phyloP scores from a whole-genome alignment of 2,329 filamentous ascomycete genomes.

The Allantophomopsis cytisporea region DNA sequence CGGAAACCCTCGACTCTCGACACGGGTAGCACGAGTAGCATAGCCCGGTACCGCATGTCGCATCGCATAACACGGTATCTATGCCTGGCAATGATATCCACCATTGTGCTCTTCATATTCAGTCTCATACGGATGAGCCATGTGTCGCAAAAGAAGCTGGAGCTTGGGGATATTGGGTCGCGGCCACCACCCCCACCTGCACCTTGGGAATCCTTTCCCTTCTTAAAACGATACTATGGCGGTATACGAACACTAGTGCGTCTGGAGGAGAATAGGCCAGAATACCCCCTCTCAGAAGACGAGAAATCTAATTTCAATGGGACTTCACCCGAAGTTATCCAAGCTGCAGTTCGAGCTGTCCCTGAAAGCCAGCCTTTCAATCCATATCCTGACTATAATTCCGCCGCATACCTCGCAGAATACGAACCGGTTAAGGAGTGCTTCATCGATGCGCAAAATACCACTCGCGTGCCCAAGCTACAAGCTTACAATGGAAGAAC shows the following conservation, averaged over 20 bases:
- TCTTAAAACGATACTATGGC: slow-evolving; percentile 80
- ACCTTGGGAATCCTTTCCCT: slow-evolving; percentile 74
- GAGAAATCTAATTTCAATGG: slow-evolving; percentile 33
- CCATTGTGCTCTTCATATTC: slow-evolving; percentile 64
- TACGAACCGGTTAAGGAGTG: slow-evolving; percentile 51
- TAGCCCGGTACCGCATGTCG: slow-evolving; percentile 32
- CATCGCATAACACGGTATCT: slow-evolving; percentile 67
- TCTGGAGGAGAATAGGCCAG: slow-evolving; percentile 53
- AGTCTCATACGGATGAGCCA: slow-evolving; percentile 63
- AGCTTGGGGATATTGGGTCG: slow-evolving; percentile 42
- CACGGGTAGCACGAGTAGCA: too few species aligned
- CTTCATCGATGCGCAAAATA: slow-evolving; percentile 59
- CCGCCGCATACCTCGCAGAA: slow-evolving; percentile 31
- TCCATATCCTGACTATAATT: slow-evolving; percentile 42
- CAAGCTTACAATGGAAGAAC: slow-evolving; percentile 68
- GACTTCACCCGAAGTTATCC: slow-evolving; percentile 15
- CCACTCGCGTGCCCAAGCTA: slow-evolving; percentile 52
- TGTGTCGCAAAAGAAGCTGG: slow-evolving; percentile 48
- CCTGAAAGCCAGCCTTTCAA: slow-evolving; percentile 42
- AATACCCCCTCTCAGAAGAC: slow-evolving; percentile 62
- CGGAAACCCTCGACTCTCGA: slow-evolving; percentile 8
- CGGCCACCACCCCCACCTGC: slow-evolving; percentile 48
- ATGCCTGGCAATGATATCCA: slow-evolving; percentile 54
- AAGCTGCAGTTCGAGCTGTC: slow-evolving; percentile 22
- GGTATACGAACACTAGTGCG: slow-evolving; percentile 63